Evolutionary conservation across 2,329 filamentous ascomycete genomes (phyloP), one percentile per base, ranked within the genome.

Genomic region (Onygenales sp.): DNA sequence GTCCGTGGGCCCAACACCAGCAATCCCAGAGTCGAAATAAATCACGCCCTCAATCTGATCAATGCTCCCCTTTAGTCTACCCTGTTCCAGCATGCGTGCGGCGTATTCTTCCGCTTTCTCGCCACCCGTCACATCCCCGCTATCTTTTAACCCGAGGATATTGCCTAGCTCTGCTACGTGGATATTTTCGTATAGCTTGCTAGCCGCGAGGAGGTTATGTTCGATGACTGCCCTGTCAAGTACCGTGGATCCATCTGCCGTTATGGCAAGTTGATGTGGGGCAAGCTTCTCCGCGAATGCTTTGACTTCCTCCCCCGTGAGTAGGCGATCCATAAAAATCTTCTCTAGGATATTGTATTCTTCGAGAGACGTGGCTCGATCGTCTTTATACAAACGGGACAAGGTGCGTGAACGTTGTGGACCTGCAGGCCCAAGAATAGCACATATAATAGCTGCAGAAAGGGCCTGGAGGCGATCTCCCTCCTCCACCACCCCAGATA

Each of bases 11-110:
- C 82, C 77, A n/a, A 81, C 79, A 55, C 82, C 87, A 52, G 82
- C 82, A 63, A 83, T 83, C 66, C 85, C 64, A 71, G 76, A 70
- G 37, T 93, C 88, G 66, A 98, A 98, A 74, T 84, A 90, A 55
- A 98, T 91, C 9, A 91, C 74, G 11, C 86, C 80, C 53, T 90
- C 88, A 54, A 98, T 91, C 74, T 98, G 93, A 70, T 98, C 92
- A 63, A 98, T 97, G 54, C 86, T 84, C 6, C 92, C 93, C 2
- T 86, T 82, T 50, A 98, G 72, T 34, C 93, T 83, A 8, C 88
- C 90, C 70, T 96, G 91, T 74, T 97, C 91, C 62, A 98, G 88
- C 93, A 98, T 98, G 61, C 83, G 80, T 4, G 92, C 90, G 10
- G 92, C 93, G 52, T 93, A 96, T 54, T 87, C 84, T 74, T 98